Evolutionary conservation across 306 rosid species (phyloP), one percentile per base, ranked within the genome.

Genomic region (Mucuna pruriens): DNA sequence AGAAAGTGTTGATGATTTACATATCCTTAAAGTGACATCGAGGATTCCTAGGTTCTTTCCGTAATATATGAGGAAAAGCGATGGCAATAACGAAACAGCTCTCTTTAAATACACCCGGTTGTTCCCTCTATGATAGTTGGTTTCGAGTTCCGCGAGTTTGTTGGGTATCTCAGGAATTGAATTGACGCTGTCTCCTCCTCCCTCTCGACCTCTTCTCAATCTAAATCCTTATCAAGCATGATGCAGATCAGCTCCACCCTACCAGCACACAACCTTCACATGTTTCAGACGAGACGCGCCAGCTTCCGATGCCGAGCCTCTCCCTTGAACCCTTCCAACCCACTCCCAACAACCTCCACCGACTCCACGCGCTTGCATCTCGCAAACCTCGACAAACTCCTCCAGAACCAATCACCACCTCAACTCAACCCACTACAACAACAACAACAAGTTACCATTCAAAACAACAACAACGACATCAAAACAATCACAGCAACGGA

Each of bases 321-420:
- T 2, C 92, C 85, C 1, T 75, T 90, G n/a, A 89, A 92, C 64
- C 97, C 91, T 26, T 75, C 52, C 7, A 29, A 76, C 61, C 79
- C 83, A 25, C 8, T 4, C 2, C 8, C 61, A 20, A 7, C 74
- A 0, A n/a, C 86, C 6, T 19, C 82, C 49, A 38, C 86, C n/a
- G 77, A 82, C 8, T 31, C 58, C 34, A 89, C 93, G 12, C 89
- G 89, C 31, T 68, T 81, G 11, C 99, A 92, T 66, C 88, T 96
- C 46, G 67, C 92, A 0, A 96, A 96, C 60, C 94, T 96, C 13
- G 94, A 96, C 6, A 93, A 88, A 71, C 88, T 96, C 36, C 94
- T 96, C 22, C 87, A 82, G 1, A 92, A 86, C 63, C 80, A 81
- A 9, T 66, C 81, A 0, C 75, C 89, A 6, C 9, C 62, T 5